These are phyloP conservation scores for Calophaca sinica DNA, from an alignment of 306 rosid species.

Conservation along the genomic window DNA sequence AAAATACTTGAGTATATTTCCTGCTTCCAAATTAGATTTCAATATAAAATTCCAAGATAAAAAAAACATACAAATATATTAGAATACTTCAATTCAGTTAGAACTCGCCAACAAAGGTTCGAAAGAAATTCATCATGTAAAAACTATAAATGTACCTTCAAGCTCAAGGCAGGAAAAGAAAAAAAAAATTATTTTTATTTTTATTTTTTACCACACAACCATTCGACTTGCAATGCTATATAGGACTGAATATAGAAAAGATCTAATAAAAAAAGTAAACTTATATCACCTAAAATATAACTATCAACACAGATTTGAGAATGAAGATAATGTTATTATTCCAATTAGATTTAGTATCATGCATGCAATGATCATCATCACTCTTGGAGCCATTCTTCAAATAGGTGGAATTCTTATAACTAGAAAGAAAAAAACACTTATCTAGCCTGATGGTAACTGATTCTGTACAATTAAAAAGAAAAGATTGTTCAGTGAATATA, in stretches of 20 bases:
- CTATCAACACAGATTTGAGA: neutral
- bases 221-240: neutral
- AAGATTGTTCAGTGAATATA: conserved; percentile 51
- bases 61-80: neutral
- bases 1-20: neutral
- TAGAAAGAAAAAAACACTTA: neutral
- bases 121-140: neutral
- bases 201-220: too few relatives aligned
- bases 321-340: neutral
- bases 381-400: neutral
- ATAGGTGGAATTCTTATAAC: neutral
- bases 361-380: neutral
- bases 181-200: too few relatives aligned
- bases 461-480: conserved; percentile 25
- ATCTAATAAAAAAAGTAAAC: neutral
- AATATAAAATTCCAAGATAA: neutral
- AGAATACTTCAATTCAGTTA: too few relatives aligned
- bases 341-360: neutral
- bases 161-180: too few relatives aligned
- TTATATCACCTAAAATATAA: neutral
- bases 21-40: neutral
- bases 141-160: too few relatives aligned
- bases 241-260: neutral
- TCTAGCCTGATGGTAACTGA: conserved; percentile 24
- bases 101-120: neutral